These are phyloP conservation scores for Aspergillus pseudoviridinutans DNA, from an alignment of 2,329 filamentous ascomycete genomes.

Conservation along the genomic window DNA sequence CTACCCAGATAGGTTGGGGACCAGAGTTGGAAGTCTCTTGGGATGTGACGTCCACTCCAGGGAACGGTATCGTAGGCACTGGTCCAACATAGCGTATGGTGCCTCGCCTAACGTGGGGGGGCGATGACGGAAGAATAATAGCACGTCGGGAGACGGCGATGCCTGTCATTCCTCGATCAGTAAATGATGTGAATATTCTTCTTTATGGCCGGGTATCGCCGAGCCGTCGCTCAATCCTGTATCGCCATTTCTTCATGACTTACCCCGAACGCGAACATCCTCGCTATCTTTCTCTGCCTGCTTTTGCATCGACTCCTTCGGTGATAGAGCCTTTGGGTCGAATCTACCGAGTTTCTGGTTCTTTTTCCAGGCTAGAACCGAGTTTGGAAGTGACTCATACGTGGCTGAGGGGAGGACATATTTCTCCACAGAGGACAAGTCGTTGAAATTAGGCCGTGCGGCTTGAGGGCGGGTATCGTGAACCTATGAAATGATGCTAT, in stretches of 20 bases:
- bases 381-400: slow-evolving; percentile 82
- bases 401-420: slow-evolving; percentile 82
- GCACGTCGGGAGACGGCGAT: slow-evolving; percentile 44
- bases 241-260: slow-evolving; percentile 29
- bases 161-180: slow-evolving; percentile 22
- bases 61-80: slow-evolving; percentile 36
- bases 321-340: slow-evolving; percentile 73
- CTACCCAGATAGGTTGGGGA: slow-evolving; percentile 49
- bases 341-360: slow-evolving; percentile 94
- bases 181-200: neutral
- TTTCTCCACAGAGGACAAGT: slow-evolving; percentile 78
- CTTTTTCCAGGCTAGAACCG: slow-evolving; percentile 93
- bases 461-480: slow-evolving; percentile 72
- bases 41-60: slow-evolving; percentile 22
- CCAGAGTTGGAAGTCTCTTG: slow-evolving; percentile 18
- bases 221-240: too few species aligned
- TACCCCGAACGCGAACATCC: slow-evolving; percentile 65
- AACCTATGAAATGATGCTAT: slow-evolving; percentile 52
- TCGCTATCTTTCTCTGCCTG: slow-evolving; percentile 54
- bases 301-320: slow-evolving; percentile 67
- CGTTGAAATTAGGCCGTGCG: slow-evolving; percentile 74
- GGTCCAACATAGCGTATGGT: slow-evolving; percentile 41
- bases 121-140: slow-evolving; percentile 40
- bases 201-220: neutral
- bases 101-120: slow-evolving; percentile 42